phyloP scores from a whole-genome alignment of 1,139 yeast genomes.

The Candida mesenterica region DNA sequence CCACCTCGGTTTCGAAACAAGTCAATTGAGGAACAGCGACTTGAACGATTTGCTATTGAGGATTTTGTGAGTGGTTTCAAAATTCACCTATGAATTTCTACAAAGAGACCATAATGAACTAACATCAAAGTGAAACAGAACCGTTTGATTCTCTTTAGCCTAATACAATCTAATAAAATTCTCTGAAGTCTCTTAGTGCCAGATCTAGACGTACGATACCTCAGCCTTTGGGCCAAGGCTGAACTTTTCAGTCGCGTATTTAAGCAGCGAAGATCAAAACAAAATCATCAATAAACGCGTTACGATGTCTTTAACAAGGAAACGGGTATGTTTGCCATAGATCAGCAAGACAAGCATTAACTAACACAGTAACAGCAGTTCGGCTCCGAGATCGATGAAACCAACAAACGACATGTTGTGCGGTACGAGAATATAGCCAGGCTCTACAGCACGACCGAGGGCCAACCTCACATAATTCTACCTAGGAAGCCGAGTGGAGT shows the following conservation, averaged over 20 bases:
- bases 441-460: slow-evolving; percentile 32
- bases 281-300: background rate
- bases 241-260: no score
- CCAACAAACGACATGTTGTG: slow-evolving; percentile 19
- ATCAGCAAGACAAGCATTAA: slow-evolving; percentile 1
- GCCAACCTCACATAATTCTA: slow-evolving; percentile 31
- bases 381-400: slow-evolving; percentile 8
- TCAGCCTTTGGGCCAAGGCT: no score
- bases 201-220: no score
- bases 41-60: slow-evolving; percentile 27
- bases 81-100: no score
- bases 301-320: slow-evolving; percentile 37
- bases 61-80: slow-evolving; percentile 18
- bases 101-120: no score
- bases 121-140: no score
- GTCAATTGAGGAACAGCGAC: slow-evolving; percentile 23
- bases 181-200: no score
- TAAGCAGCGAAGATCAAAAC: no score
- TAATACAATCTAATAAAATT: no score
- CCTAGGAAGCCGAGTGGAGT: slow-evolving; percentile 35
- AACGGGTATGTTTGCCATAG: slow-evolving; percentile 38
- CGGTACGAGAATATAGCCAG: slow-evolving; percentile 24
- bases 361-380: slow-evolving; percentile 4
- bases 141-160: no score
- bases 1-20: slow-evolving; percentile 24